phyloP scores from a whole-genome alignment of 2,329 filamentous ascomycete genomes.

The Diaporthe longicolla region DNA sequence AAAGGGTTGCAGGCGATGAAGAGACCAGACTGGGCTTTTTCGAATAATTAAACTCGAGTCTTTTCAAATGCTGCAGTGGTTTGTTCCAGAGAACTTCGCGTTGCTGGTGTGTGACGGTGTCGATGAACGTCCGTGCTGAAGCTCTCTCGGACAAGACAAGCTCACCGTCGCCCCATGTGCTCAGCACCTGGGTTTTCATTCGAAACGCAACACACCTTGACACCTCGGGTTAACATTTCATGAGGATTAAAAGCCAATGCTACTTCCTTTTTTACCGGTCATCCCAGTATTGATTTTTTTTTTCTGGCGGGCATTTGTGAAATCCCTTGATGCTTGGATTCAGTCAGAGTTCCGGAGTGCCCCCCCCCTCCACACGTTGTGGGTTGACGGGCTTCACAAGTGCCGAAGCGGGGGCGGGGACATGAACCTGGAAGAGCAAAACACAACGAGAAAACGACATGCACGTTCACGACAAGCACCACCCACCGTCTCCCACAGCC shows the following conservation, averaged over 20 bases:
- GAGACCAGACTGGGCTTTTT: not conserved
- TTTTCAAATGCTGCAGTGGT: not conserved
- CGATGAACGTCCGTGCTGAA: not conserved
- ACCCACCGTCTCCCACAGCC: not conserved
- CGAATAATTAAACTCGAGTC: not conserved
- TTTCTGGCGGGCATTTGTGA: not conserved
- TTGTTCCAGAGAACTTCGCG: not conserved
- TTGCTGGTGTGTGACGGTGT: not conserved
- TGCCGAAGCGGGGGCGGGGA: constrained; percentile 8
- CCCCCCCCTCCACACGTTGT: not conserved
- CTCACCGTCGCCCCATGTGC: not conserved
- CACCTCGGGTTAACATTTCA: not conserved
- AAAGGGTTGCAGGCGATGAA: not conserved
- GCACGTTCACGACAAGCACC: no score
- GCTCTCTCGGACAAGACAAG: not conserved
- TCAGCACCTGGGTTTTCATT: not conserved
- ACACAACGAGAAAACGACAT: no score
- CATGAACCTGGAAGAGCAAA: no score
- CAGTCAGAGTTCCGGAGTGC: not conserved
- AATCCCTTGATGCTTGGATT: not conserved
- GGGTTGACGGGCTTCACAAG: not conserved
- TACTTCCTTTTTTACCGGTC: no score
- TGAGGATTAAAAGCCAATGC: no score
- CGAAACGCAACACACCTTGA: not conserved
- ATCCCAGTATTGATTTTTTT: no score